Evolutionary conservation across 108 stramenopile genomes (phyloP).

Genomic region (Schizochytrium sp.): DNA sequence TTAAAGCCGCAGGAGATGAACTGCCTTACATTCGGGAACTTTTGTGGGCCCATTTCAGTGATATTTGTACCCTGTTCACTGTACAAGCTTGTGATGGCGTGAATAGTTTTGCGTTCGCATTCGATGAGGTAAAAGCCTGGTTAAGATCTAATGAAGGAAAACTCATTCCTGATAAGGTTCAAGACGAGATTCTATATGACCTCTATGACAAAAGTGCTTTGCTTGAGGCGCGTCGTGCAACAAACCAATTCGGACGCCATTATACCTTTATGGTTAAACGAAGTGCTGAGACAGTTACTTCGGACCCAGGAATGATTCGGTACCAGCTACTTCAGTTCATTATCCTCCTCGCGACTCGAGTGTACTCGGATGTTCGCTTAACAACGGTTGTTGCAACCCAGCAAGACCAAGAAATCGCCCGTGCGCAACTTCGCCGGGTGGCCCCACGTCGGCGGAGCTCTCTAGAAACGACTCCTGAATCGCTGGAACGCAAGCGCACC

Average conservation of each 20-base stretch:
- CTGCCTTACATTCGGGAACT: conserved; percentile 16
- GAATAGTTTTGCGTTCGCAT: conserved; percentile 46
- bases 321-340: conserved; percentile 27
- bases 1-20: conserved; percentile 30
- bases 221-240: conserved; percentile 30
- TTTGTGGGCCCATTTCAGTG: conserved; percentile 18
- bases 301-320: conserved; percentile 1
- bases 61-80: conserved; percentile 30
- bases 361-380: not conserved
- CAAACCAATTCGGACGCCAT: conserved; percentile 1
- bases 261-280: conserved; percentile 43
- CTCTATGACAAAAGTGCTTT: conserved; percentile 50
- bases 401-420: not conserved
- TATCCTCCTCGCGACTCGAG: not conserved
- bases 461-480: not conserved
- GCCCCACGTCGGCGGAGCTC: not conserved
- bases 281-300: not conserved
- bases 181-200: conserved; percentile 1
- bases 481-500: not conserved
- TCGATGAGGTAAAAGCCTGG: not conserved
- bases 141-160: not conserved
- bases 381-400: not conserved
- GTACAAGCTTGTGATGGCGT: not conserved
- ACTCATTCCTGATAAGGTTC: not conserved
- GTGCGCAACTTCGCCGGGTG: conserved; percentile 20